Evolutionary conservation across 2,329 filamentous ascomycete genomes (phyloP), one percentile per base, ranked within the genome.

Genomic region (Sporothrix protearum): DNA sequence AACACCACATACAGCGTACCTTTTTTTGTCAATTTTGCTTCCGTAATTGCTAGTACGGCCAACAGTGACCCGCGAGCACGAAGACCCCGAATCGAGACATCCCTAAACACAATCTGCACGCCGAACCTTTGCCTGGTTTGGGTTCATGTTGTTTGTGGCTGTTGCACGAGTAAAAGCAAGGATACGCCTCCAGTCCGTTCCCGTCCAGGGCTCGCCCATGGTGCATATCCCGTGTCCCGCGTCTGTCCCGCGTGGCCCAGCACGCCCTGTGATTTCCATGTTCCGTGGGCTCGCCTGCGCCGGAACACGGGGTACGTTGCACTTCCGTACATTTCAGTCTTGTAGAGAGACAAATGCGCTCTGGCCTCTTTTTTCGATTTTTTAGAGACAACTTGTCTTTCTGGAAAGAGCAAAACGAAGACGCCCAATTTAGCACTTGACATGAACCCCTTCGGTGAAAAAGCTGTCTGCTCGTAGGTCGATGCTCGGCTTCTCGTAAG

Each of bases 231-330:
- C 33, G 33, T 22, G 59, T 63, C 33, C 33, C 57, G 57, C 8
- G 57, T 64, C 39, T 45, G 61, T 25, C 57, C 57, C 57, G 57
- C 25, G 57, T 42, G 19, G 19, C 57, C 57, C 28, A 14, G 53
- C 33, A 14, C 16, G 14, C 10, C 14, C 61, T 47, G 39, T 47
- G 22, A 10, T 47, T 47, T 47, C 30, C 30, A 22, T 53, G 64
- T 68, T 36, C 64, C 64, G 64, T 68, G 64, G 63, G n/a, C 39
- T 36, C 45, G 45, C 64, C 30, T 39, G 64, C 28, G 30, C 28
- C 30, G 64, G 28, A 53, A 53, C 64, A 68, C 64, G 64, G 64
- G 64, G 28, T 33, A 66, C 63, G 63, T 66, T 10, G 63, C 63
- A 66, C 63, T 66, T 45, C 63, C 63, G 63, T 66, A 45, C 47